These are phyloP conservation scores for Metschnikowia anglica DNA, from an alignment of 805 yeast genomes.

Conservation along the genomic window DNA sequence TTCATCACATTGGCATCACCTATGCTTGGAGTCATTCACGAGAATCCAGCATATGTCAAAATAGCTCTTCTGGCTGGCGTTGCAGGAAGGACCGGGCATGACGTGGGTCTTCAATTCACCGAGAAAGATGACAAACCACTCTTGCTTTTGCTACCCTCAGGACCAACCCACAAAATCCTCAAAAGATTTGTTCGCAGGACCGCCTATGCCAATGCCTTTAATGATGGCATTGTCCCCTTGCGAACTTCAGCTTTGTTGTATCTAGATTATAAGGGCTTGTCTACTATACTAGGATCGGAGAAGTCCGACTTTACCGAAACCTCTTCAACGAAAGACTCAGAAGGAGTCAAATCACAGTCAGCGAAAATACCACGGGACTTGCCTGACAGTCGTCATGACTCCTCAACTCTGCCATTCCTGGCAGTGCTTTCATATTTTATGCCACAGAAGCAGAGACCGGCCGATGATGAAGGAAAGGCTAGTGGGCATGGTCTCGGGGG, in stretches of 20 bases:
- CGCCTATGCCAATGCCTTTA: conserved; percentile 81
- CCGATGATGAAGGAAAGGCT: conserved; percentile 6
- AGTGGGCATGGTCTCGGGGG: conserved; percentile 6
- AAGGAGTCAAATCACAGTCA: background rate
- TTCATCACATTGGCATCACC: conserved; percentile 88
- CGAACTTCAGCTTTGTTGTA: conserved; percentile 84
- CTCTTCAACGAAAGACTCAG: background rate
- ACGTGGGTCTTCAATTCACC: conserved; percentile 61
- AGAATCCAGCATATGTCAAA: conserved; percentile 83
- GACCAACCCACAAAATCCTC: conserved; percentile 66
- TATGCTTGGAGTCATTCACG: conserved; percentile 80
- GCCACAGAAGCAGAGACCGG: conserved; percentile 38
- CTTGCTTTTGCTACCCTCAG: conserved; percentile 70
- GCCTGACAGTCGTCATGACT: conserved; percentile 16
- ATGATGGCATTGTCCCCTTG: conserved; percentile 95
- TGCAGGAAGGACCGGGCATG: conserved; percentile 92
- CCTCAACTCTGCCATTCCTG: conserved; percentile 31
- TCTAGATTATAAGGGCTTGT: conserved; percentile 74
- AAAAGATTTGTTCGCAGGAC: conserved; percentile 69
- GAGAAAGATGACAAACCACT: conserved; percentile 57
- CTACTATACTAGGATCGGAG: conserved; percentile 11
- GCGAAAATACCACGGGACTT: conserved; percentile 24
- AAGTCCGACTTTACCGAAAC: background rate
- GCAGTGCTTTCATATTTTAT: conserved; percentile 40
- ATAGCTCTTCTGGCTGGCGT: conserved; percentile 83